These are phyloP conservation scores for Andrographis paniculata DNA, from an alignment of 305 asterid genomes.

Conservation along the genomic window DNA sequence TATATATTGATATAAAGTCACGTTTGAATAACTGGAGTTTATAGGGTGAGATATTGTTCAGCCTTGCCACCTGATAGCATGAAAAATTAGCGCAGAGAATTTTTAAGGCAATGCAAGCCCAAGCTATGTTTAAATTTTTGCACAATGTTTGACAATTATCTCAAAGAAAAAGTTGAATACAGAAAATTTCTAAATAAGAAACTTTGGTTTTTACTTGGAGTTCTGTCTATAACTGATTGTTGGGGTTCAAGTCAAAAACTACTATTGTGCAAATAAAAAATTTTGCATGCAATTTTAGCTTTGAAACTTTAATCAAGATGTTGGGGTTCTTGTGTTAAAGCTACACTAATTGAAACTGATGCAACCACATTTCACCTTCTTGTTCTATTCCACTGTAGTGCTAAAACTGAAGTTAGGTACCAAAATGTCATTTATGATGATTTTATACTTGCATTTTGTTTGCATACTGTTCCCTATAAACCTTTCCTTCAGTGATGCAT, in stretches of 20 bases:
- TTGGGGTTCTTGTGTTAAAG: no score
- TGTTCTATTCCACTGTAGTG: not conserved
- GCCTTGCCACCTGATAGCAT: not conserved
- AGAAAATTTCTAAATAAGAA: no score
- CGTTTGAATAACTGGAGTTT: not conserved
- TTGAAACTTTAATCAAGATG: no score
- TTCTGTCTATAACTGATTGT: not conserved
- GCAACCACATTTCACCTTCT: not conserved
- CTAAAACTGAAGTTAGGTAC: not conserved
- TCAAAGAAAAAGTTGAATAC: not conserved
- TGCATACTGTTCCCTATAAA: not conserved
- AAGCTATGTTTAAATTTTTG: not conserved
- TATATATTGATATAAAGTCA: no score
- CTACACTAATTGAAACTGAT: not conserved
- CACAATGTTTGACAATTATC: not conserved
- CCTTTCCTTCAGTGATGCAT: not conserved
- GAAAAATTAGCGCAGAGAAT: not conserved
- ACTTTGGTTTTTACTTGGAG: not conserved
- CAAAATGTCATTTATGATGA: constrained; percentile 1
- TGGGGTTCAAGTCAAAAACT: no score
- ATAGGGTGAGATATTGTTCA: not conserved
- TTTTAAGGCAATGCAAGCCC: constrained; percentile 1
- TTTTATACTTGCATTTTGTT: constrained; percentile 6
- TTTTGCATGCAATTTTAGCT: not conserved
- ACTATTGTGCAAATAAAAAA: no score